Conservation (phyloP, 2,329 filamentous ascomycete genomes). For the Hymenoscyphus repandus region DNA sequence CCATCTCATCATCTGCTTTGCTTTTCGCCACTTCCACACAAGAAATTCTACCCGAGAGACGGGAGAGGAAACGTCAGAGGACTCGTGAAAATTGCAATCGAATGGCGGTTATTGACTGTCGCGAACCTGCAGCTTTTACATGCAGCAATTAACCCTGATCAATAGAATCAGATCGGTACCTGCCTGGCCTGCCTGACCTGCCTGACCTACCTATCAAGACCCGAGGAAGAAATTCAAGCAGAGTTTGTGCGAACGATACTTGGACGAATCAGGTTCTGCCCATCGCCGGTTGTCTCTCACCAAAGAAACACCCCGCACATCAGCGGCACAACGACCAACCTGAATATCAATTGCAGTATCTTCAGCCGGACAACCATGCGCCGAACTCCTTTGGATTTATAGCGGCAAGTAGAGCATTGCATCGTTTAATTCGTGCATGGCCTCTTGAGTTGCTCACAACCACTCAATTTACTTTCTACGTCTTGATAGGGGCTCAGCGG, state of each 20-base stretch:
- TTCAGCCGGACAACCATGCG: constrained; percentile 6
- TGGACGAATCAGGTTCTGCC: constrained; percentile 3
- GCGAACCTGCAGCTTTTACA: constrained; percentile 5
- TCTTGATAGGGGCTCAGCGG: not conserved
- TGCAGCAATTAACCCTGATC: constrained; percentile 7
- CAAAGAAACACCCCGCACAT: constrained; percentile 9
- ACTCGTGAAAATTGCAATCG: constrained; percentile 7
- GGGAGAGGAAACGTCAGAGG: constrained; percentile 19
- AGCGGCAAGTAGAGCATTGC: not conserved
- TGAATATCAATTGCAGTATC: constrained; percentile 2
- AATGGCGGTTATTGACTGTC: constrained; percentile 16
- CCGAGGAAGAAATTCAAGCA: not conserved
- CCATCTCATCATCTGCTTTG: not conserved
- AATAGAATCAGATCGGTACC: constrained; percentile 1
- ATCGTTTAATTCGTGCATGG: constrained; percentile 12
- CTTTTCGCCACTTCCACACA: constrained; percentile 1
- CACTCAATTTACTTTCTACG: constrained; percentile 8
- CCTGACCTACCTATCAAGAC: not conserved
- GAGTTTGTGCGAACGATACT: not conserved
- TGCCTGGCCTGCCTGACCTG: not conserved
- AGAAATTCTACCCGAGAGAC: not conserved
- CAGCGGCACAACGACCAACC: constrained; percentile 1
- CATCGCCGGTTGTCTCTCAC: not conserved
- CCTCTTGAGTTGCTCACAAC: constrained; percentile 9
- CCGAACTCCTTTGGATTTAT: not conserved